A percentile compares a stretch with the other conserved stretches of the same genome.
Conservation (phyloP, 805 yeast species). For the Metschnikowia continentalis region DNA sequence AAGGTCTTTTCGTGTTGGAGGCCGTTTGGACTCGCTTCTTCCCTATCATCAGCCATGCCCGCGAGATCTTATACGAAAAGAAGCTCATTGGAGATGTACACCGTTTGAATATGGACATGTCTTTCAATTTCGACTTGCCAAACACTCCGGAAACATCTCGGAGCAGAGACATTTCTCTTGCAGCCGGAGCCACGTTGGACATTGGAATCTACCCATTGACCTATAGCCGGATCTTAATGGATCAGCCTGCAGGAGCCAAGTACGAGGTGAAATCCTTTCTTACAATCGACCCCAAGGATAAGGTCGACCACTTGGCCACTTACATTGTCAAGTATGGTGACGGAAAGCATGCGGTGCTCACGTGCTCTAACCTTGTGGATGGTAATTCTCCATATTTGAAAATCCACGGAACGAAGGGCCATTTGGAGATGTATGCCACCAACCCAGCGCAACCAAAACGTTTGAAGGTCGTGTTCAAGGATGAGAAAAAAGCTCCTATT, state of each 20-base stretch:
- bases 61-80: slow-evolving; percentile 35
- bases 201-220: slow-evolving; percentile 52
- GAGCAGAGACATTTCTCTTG: slow-evolving; percentile 41
- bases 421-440: slow-evolving; percentile 25
- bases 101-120: slow-evolving; percentile 42
- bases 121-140: slow-evolving; percentile 28
- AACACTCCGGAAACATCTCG: slow-evolving; percentile 27
- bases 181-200: slow-evolving; percentile 56
- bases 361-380: slow-evolving; percentile 24
- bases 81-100: slow-evolving; percentile 44
- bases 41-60: slow-evolving; percentile 40
- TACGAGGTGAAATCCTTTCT: slow-evolving; percentile 29
- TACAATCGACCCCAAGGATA: slow-evolving; percentile 31
- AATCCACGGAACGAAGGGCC: slow-evolving; percentile 33
- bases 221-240: slow-evolving; percentile 39
- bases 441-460: slow-evolving; percentile 33
- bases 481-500: slow-evolving; percentile 18
- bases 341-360: slow-evolving; percentile 40
- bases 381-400: slow-evolving; percentile 29
- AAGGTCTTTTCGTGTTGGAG: slow-evolving; percentile 50
- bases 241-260: slow-evolving; percentile 23
- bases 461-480: slow-evolving; percentile 31
- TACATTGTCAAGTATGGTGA: slow-evolving; percentile 34
- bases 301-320: slow-evolving; percentile 41
- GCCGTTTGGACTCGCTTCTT: slow-evolving; percentile 56